These are phyloP conservation scores for Puccinia horiana DNA, from an alignment of 1,284 basidiomycete species.

Conservation along the genomic window DNA sequence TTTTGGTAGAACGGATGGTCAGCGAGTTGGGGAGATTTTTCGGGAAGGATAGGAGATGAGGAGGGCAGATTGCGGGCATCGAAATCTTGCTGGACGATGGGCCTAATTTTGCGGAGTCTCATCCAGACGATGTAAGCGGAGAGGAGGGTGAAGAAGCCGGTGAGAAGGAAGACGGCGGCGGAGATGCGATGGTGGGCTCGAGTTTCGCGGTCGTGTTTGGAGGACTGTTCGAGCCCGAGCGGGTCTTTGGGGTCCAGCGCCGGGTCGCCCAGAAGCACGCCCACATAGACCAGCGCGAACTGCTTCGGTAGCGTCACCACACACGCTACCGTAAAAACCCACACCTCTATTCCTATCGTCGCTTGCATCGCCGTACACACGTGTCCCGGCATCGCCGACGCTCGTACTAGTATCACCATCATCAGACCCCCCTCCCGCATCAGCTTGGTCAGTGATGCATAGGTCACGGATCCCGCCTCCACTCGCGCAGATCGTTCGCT, in stretches of 20 bases:
- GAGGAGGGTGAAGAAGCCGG: constrained; percentile 28
- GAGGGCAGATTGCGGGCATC: neutral
- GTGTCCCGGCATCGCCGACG: constrained; percentile 47
- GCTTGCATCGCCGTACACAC: constrained; percentile 50
- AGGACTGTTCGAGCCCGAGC: neutral
- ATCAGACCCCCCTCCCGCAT: constrained; percentile 58
- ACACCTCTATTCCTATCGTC: constrained; percentile 54
- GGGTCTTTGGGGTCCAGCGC: neutral
- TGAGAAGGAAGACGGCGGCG: constrained; percentile 18
- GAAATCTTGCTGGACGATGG: constrained; percentile 13
- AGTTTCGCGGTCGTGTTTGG: neutral
- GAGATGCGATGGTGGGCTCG: neutral
- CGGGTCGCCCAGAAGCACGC: constrained; percentile 51
- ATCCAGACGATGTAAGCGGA: constrained; percentile 36
- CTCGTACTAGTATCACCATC: constrained; percentile 55
- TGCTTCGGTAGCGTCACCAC: constrained; percentile 60
- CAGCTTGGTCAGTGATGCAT: constrained; percentile 59
- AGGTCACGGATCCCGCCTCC: constrained; percentile 58
- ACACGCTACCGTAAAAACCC: constrained; percentile 57
- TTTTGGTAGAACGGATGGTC: constrained; percentile 1
- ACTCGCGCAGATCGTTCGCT: constrained; percentile 55
- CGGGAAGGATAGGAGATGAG: neutral
- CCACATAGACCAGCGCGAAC: constrained; percentile 55
- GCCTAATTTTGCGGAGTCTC: constrained; percentile 9
- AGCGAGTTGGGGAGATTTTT: neutral